A percentile compares a stretch with the other conserved stretches of the same genome.
These are phyloP conservation scores for Ophiostoma ulmi DNA, from an alignment of 2,329 filamentous ascomycete genomes.

Conservation along the genomic window DNA sequence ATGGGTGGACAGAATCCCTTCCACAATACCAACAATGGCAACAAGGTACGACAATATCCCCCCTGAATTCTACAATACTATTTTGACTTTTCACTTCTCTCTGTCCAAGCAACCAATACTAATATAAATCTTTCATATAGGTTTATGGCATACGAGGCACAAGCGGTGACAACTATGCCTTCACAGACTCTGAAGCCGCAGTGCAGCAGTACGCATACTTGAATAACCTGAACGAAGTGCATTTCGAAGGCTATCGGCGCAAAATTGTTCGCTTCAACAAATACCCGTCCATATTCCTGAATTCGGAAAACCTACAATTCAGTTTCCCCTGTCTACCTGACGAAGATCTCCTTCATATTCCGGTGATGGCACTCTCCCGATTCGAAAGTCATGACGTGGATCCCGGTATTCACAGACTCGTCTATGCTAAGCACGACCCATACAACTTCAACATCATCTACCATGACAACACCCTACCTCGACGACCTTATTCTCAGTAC, in stretches of 20 bases:
- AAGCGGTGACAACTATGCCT: no score
- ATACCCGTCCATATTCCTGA: background rate
- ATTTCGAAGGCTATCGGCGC: no score
- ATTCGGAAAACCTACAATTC: background rate
- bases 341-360: background rate
- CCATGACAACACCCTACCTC: no score
- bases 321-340: background rate
- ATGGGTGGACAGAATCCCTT: background rate
- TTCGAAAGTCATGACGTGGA: background rate
- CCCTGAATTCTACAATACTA: no score
- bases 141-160: no score
- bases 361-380: background rate
- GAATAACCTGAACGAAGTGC: background rate
- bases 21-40: no score
- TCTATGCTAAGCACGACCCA: background rate
- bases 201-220: background rate
- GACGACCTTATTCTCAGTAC: no score
- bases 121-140: no score
- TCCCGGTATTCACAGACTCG: background rate
- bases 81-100: no score
- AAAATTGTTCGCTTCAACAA: no score
- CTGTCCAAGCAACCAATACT: no score
- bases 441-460: background rate
- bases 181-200: background rate
- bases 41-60: no score